Conservation (phyloP, 2,329 filamentous ascomycete species). For the Clarireedia homoeocarpa region DNA sequence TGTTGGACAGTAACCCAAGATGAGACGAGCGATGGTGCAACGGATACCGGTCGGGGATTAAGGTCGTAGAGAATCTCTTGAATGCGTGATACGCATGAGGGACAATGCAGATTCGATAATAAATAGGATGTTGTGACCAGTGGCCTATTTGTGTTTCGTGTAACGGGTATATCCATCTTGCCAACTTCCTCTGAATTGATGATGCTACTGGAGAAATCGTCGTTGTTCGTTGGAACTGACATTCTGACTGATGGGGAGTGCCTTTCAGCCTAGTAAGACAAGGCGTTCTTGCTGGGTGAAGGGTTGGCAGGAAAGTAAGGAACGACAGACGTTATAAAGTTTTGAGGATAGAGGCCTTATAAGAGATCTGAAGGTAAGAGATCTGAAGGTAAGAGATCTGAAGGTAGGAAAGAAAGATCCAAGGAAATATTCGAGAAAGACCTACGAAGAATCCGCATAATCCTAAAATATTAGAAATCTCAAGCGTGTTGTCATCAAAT, state of each 20-base stretch:
- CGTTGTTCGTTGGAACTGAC: neutral
- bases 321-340: no score
- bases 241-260: neutral
- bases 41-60: constrained; percentile 43
- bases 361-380: neutral
- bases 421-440: neutral
- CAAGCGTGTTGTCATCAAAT: neutral
- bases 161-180: constrained; percentile 1
- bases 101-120: constrained; percentile 70
- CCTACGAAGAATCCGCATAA: neutral
- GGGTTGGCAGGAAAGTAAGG: no score
- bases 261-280: neutral
- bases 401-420: neutral
- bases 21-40: constrained; percentile 64
- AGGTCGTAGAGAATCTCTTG: constrained; percentile 45
- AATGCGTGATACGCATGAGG: constrained; percentile 64
- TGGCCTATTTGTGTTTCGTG: neutral
- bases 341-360: neutral
- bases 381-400: neutral
- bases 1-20: constrained; percentile 59
- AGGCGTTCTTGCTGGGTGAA: no score
- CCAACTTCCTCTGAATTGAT: neutral
- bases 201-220: neutral
- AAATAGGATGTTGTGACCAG: constrained; percentile 39
- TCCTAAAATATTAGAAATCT: neutral